Evolutionary conservation across 352 stramenopile species (phyloP), one percentile per base, ranked within the genome.

Genomic region (Phytopythium kandeliae): DNA sequence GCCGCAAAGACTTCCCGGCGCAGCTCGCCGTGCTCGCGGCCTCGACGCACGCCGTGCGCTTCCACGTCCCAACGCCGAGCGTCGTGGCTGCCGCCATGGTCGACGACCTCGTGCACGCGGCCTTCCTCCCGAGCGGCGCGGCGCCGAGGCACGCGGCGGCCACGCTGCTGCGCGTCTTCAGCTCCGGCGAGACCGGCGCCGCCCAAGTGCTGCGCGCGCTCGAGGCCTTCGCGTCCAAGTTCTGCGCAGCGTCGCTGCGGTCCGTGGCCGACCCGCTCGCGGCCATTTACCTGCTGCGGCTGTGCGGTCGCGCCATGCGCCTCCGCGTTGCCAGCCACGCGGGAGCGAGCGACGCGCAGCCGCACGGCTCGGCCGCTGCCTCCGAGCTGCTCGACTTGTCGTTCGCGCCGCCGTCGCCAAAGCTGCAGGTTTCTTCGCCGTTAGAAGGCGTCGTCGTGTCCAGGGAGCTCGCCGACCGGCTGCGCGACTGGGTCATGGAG

Each of bases 131-230:
- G 0, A 69, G 55, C 19, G 59, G 59, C 19, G 55, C 66, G 17
- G 69, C 71, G 8, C 74, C 78, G 19, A 77, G 81, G 15, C 81
- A 92, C 44, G 76, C 78, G 4, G 69, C 78, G 0, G 80, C 71
- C n/a, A 74, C 69, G 11, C 36, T 87, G 10, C 43, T 88, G 17
- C 40, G 48, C 22, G 62, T 89, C 33, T 74, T 89, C 49, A 63
- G 77, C 40, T 56, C 66, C 25, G 17, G 47, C 40, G n/a, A 67
- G 24, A 47, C 57, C 13, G 48, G 69, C 19, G 69, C 74, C 21
- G 74, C 63, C 48, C 56, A 63, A 4, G 63, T 84, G 15, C 54
- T 77, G 12, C 57, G 66, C 16, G 62, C 71, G 19, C 52, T 90
- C 22, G 74, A 89, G 40, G 53, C 62, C 24, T 86, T 77, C 44